Percentiles rank a stretch among this genome's conserved stretches.
phyloP scores from a whole-genome alignment of 2,329 filamentous ascomycete genomes.

The Penicillium sp. region DNA sequence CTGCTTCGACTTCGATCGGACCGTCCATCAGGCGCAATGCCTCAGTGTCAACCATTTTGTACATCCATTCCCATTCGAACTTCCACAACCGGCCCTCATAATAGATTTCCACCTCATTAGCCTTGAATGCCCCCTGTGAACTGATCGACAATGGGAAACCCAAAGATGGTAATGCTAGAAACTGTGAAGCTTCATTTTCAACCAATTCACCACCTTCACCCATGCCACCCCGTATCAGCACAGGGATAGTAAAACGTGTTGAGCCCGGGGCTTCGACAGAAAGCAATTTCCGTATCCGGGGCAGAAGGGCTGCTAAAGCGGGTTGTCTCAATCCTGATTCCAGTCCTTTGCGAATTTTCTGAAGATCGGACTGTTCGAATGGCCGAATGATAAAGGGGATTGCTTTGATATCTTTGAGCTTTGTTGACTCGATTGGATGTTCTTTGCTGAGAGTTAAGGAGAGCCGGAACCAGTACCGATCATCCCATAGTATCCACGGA shows the following conservation, averaged over 20 bases:
- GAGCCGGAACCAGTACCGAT: constrained; percentile 56
- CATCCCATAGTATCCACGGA: constrained; percentile 51
- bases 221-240: constrained; percentile 23
- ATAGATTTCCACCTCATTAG: constrained; percentile 9
- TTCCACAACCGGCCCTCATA: constrained; percentile 16
- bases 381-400: constrained; percentile 41
- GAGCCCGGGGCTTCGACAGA: constrained; percentile 33
- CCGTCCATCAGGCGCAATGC: constrained; percentile 33
- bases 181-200: constrained; percentile 9
- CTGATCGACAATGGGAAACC: constrained; percentile 18
- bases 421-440: too few relatives aligned
- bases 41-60: constrained; percentile 40
- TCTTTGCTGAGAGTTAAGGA: constrained; percentile 25
- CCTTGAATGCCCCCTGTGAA: neutral
- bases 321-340: neutral
- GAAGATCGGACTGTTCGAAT: constrained; percentile 34
- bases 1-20: constrained; percentile 21
- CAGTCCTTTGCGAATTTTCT: constrained; percentile 16
- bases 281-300: constrained; percentile 20
- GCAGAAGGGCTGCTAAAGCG: neutral
- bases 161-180: constrained; percentile 32
- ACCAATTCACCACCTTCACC: neutral
- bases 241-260: constrained; percentile 45
- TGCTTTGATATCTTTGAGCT: neutral
- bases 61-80: constrained; percentile 42